These are phyloP conservation scores for Coemansia sp. DNA, from an alignment of 192 early-diverging fungal species.

Conservation along the genomic window DNA sequence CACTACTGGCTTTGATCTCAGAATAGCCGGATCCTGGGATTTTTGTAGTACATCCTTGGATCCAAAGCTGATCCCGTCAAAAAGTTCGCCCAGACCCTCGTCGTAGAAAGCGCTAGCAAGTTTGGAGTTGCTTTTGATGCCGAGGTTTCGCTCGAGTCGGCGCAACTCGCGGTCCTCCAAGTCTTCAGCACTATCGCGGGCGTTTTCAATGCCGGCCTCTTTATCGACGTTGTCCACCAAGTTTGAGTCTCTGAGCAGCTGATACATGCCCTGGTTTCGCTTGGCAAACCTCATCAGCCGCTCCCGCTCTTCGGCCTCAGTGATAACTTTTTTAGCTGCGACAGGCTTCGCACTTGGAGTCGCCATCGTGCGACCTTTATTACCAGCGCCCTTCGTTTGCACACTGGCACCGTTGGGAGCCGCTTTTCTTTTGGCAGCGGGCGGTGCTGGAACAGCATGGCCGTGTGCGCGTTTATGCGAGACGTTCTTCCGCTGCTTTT, in stretches of 20 bases:
- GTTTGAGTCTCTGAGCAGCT: slow-evolving; percentile 49
- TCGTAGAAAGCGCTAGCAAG: slow-evolving; percentile 40
- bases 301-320: slow-evolving; percentile 35
- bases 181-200: slow-evolving; percentile 24
- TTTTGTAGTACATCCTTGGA: slow-evolving; percentile 33
- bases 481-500: slow-evolving; percentile 52
- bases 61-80: slow-evolving; percentile 40
- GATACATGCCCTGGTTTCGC: slow-evolving; percentile 57
- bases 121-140: slow-evolving; percentile 52
- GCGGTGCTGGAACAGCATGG: neutral
- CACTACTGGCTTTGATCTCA: neutral
- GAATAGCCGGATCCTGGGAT: neutral
- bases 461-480: slow-evolving; percentile 29
- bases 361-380: neutral
- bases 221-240: slow-evolving; percentile 45
- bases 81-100: slow-evolving; percentile 53
- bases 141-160: slow-evolving; percentile 52
- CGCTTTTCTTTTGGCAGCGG: slow-evolving; percentile 4
- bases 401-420: neutral
- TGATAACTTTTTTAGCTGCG: slow-evolving; percentile 4
- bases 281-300: slow-evolving; percentile 56
- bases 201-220: slow-evolving; percentile 29
- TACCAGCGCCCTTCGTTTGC: neutral
- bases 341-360: neutral
- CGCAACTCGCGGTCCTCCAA: slow-evolving; percentile 57